Percentiles rank a stretch among this genome's conserved stretches.
Evolutionary conservation across 192 early-diverging fungal species (phyloP).

Genomic region (Mortierella hygrophila): DNA sequence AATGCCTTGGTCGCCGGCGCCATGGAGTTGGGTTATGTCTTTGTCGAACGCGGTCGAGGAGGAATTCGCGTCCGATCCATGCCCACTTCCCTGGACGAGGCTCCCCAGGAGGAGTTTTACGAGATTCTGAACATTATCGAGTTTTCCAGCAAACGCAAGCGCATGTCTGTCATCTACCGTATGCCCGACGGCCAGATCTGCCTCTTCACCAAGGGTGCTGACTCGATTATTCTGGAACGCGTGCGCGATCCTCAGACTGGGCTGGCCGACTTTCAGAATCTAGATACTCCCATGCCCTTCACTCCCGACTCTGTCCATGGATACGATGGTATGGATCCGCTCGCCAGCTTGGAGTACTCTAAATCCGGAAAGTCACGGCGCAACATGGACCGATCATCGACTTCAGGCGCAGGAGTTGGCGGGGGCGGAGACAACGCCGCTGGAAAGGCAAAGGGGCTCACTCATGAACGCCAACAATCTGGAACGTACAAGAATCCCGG

Average conservation of each 20-base stretch:
- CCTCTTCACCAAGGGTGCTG: slow-evolving; percentile 92
- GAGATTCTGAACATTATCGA: slow-evolving; percentile 84
- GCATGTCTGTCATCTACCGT: slow-evolving; percentile 87
- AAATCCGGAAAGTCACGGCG: slow-evolving; percentile 27
- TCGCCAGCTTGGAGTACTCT: slow-evolving; percentile 38
- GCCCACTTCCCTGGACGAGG: slow-evolving; percentile 14
- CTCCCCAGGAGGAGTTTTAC: slow-evolving; percentile 52
- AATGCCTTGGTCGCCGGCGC: slow-evolving; percentile 86
- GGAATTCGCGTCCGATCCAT: slow-evolving; percentile 43
- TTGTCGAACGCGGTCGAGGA: slow-evolving; percentile 69
- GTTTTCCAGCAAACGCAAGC: slow-evolving; percentile 89
- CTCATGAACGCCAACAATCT: not conserved
- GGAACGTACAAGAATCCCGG: not conserved
- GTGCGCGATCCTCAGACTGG: slow-evolving; percentile 55
- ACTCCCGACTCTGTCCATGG: slow-evolving; percentile 19
- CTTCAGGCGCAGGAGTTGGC: slow-evolving; percentile 25
- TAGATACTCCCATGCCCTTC: slow-evolving; percentile 31
- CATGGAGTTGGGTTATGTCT: slow-evolving; percentile 78
- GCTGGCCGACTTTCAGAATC: slow-evolving; percentile 26
- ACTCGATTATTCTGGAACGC: slow-evolving; percentile 85
- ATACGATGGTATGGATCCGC: slow-evolving; percentile 34
- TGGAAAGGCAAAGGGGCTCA: not conserved
- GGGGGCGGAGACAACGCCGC: not conserved
- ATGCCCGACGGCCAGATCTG: slow-evolving; percentile 81
- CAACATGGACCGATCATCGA: slow-evolving; percentile 26